Percentiles rank a stretch among this genome's conserved stretches.
These are phyloP conservation scores for Fusarium sp. DNA, from an alignment of 2,329 filamentous ascomycete genomes.

Conservation along the genomic window DNA sequence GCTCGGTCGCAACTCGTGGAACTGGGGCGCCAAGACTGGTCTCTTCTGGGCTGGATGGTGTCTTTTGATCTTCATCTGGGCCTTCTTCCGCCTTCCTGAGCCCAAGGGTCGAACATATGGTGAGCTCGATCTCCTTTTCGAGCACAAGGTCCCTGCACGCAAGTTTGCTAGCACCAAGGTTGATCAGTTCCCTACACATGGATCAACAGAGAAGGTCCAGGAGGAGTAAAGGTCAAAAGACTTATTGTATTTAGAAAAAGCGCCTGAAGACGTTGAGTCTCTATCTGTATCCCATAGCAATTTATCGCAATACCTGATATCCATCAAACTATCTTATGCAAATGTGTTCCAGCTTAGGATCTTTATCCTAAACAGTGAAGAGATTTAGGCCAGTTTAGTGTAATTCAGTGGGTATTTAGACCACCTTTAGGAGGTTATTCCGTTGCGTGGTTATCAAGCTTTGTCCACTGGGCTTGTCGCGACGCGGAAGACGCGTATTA, in stretches of 20 bases:
- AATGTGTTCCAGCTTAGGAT: background rate
- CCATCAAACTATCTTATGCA: background rate
- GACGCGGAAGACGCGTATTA: background rate
- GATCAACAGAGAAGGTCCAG: slow-evolving; percentile 6
- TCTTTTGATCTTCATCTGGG: slow-evolving; percentile 56
- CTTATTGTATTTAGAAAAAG: background rate
- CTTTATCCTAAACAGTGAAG: background rate
- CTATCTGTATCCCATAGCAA: background rate
- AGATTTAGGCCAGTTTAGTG: background rate
- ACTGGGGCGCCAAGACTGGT: slow-evolving; percentile 58
- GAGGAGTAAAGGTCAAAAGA: background rate
- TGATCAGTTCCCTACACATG: slow-evolving; percentile 21
- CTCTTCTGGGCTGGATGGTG: slow-evolving; percentile 57
- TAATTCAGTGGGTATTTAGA: background rate
- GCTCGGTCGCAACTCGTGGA: slow-evolving; percentile 55
- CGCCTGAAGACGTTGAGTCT: background rate
- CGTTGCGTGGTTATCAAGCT: background rate
- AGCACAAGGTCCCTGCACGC: slow-evolving; percentile 52
- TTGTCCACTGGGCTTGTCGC: rapidly evolving
- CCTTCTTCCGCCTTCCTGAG: slow-evolving; percentile 64
- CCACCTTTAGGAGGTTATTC: too few relatives aligned
- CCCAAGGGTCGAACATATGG: slow-evolving; percentile 62
- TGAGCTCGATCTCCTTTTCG: slow-evolving; percentile 66
- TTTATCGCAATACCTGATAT: background rate
- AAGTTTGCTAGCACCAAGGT: slow-evolving; percentile 50